phyloP scores from a whole-genome alignment of 2,329 filamentous ascomycete species.

The Penicillium sp. region DNA sequence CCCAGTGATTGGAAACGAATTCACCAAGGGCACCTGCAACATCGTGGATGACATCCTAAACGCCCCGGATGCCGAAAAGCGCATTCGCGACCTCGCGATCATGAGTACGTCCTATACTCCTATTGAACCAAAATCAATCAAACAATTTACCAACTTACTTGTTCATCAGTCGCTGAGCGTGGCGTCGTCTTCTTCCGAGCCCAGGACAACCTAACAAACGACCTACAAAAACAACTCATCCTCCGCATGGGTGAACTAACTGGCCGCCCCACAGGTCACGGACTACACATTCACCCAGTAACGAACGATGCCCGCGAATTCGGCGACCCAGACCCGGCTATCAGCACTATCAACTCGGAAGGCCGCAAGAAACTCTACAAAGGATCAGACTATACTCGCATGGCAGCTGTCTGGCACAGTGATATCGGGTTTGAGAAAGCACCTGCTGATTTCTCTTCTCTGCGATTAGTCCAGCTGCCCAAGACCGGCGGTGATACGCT shows the following conservation, averaged over 20 bases:
- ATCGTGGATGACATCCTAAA: constrained; percentile 19
- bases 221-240: constrained; percentile 53
- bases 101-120: constrained; percentile 15
- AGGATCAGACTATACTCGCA: constrained; percentile 28
- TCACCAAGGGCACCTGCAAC: constrained; percentile 10
- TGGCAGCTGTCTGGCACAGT: constrained; percentile 45
- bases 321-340: constrained; percentile 46
- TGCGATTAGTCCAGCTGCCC: constrained; percentile 43
- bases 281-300: constrained; percentile 48
- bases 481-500: constrained; percentile 42
- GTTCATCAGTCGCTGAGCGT: constrained; percentile 46
- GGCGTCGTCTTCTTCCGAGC: constrained; percentile 54
- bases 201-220: constrained; percentile 48
- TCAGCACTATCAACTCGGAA: constrained; percentile 47
- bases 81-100: constrained; percentile 29
- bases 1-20: constrained; percentile 16
- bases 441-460: constrained; percentile 47
- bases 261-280: constrained; percentile 43
- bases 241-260: constrained; percentile 47
- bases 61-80: constrained; percentile 24
- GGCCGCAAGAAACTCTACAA: constrained; percentile 40
- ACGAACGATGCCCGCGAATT: constrained; percentile 49
- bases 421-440: constrained; percentile 48
- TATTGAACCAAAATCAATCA: not conserved
- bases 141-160: not conserved